Evolutionary conservation across 139 green algal genomes (phyloP).

Genomic region (Chlorella sp.): DNA sequence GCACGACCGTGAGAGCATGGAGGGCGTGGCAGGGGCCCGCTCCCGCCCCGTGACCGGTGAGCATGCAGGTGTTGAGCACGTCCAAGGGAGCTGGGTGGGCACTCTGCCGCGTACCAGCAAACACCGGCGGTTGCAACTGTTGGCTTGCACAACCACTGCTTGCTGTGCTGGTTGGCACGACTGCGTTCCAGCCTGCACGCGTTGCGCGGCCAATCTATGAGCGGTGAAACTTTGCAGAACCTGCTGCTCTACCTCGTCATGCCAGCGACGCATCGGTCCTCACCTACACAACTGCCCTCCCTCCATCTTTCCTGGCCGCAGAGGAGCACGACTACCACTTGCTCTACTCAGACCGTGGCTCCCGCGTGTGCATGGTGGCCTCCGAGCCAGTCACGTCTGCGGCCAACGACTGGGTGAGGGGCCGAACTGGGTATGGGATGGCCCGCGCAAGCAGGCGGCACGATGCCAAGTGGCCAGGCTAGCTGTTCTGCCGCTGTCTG

Average conservation of each 20-base stretch:
- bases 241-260: not conserved
- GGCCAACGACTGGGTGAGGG: slow-evolving; percentile 80
- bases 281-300: not conserved
- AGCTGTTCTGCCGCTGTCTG: no score
- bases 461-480: no score
- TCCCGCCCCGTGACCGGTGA: not conserved
- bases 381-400: slow-evolving; percentile 92
- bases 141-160: no score
- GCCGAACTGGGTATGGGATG: not conserved
- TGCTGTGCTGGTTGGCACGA: no score
- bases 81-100: not conserved
- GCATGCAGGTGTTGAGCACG: not conserved
- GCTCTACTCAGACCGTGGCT: slow-evolving; percentile 69
- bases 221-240: not conserved
- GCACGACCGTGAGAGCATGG: slow-evolving; percentile 7
- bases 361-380: slow-evolving; percentile 83
- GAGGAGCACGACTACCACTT: slow-evolving; percentile 79
- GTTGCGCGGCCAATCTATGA: no score
- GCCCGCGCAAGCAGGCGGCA: not conserved
- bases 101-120: not conserved
- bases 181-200: no score
- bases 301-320: no score
- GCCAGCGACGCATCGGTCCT: not conserved
- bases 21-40: slow-evolving; percentile 21
- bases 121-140: no score